Percentiles rank a stretch among this genome's conserved stretches.
Conservation (phyloP, 768 basidiomycete genomes). For the Russula earlei region DNA sequence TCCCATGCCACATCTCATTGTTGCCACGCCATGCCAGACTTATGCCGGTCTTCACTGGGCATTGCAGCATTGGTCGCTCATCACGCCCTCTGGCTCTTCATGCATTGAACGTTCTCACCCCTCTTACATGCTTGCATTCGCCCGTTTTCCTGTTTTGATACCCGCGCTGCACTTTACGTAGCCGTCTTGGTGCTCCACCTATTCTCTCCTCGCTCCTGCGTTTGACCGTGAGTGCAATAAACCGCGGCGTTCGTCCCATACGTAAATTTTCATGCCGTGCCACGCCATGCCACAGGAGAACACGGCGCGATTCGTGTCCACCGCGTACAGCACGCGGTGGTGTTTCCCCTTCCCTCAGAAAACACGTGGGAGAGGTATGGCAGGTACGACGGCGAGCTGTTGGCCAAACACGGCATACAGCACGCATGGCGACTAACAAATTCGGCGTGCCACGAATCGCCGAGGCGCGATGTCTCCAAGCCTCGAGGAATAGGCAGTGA, state of each 20-base stretch:
- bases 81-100: neutral
- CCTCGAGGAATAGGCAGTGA: conserved; percentile 11
- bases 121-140: conserved; percentile 16
- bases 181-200: conserved; percentile 14
- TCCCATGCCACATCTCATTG: conserved; percentile 22
- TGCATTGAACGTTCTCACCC: conserved; percentile 12
- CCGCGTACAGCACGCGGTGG: neutral
- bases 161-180: conserved; percentile 20
- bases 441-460: conserved; percentile 7
- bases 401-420: neutral
- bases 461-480: neutral
- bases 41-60: neutral
- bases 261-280: conserved; percentile 6
- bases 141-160: neutral
- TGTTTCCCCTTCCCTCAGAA: neutral
- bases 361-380: conserved; percentile 12
- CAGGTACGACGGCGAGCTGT: neutral
- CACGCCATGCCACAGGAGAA: neutral
- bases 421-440: neutral
- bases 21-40: conserved; percentile 16
- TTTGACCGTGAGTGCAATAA: conserved; percentile 14
- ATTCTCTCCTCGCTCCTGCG: conserved; percentile 2
- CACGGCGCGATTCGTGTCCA: conserved; percentile 4
- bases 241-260: conserved; percentile 9
- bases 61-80: conserved; percentile 3